These are phyloP conservation scores for Coemansia interrupta DNA, from an alignment of 192 early-diverging fungal species.

Conservation along the genomic window DNA sequence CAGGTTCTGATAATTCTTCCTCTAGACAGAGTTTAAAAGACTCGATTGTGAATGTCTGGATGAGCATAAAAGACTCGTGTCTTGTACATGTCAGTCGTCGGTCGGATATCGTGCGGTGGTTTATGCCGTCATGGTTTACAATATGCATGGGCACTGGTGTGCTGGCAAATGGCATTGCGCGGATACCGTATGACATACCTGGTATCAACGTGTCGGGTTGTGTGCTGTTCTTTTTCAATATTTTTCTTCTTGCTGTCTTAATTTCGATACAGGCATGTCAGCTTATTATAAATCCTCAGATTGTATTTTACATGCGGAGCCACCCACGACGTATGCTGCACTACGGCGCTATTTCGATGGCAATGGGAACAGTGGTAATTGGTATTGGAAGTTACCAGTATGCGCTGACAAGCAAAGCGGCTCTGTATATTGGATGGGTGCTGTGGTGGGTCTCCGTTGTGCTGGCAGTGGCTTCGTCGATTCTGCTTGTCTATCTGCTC, in stretches of 20 bases:
- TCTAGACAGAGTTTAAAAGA: background rate
- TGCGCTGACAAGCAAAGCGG: background rate
- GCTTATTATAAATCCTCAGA: conserved; percentile 23
- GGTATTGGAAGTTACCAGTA: conserved; percentile 6
- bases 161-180: conserved; percentile 30
- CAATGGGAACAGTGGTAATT: conserved; percentile 37
- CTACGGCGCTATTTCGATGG: conserved; percentile 53
- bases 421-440: conserved; percentile 16
- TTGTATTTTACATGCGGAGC: conserved; percentile 28
- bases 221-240: conserved; percentile 35
- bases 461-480: conserved; percentile 16
- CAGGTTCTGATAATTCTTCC: too few relatives aligned
- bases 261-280: conserved; percentile 20
- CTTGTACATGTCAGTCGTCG: conserved; percentile 3
- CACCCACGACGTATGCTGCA: conserved; percentile 44
- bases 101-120: conserved; percentile 28
- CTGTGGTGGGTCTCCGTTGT: conserved; percentile 40
- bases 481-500: conserved; percentile 31
- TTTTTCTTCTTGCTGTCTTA: conserved; percentile 19
- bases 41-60: background rate
- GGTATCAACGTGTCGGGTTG: conserved; percentile 13
- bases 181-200: conserved; percentile 27
- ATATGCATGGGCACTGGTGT: conserved; percentile 55
- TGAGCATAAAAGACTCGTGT: background rate
- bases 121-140: conserved; percentile 56